Base-by-base conservation (phyloP, 2,329 filamentous ascomycete genomes). In the Drechslerella coelobrocha region DNA sequence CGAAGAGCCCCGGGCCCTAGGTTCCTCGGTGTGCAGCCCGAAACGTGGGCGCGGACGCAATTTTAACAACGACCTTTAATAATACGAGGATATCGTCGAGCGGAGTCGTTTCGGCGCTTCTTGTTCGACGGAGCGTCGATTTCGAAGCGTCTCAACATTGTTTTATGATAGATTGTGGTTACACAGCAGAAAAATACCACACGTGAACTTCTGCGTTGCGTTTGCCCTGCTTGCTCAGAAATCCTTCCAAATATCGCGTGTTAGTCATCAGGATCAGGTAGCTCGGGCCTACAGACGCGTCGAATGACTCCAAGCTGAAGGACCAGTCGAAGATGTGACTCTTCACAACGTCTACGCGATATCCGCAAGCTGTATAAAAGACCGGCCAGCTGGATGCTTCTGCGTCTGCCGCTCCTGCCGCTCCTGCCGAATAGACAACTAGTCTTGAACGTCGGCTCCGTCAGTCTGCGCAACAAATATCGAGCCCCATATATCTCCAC, bases 251-350 rank as follows among this genome's bases (percentile, higher is more conserved):
- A n/a, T 8, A 45, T 14, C 47, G 10, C 47, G 47, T 51, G 47
- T 51, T 27, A 27, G 47, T 31, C 23, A 51, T 51, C 47, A n/a
- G n/a, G n/a, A 50, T 21, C 37, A 6, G 12, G n/a, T 34, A 41
- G 9, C 37, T 41, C n/a, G 37, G 45, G 2, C 47, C n/a, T n/a
- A n/a, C n/a, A n/a, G 27, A 51, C 27, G 47, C 47, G 47, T 19
- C 12, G 17, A 2, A 27, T 27, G 47, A 53, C 5, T 27, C 31
- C 21, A 26, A 21, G 8, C 3, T 39, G 52, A 21, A 43, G 51
- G 37, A 45, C 47, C 48, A 24, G 52, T 6, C 4, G 19, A 10
- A 45, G 41, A 12, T 21, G 39, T 71, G 59, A 71, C 59, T 71
- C 66, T 57, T 27, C 47, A 51, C n/a, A 5, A 45, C 34, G 12